Percentiles rank a stretch among this genome's conserved stretches.
Evolutionary conservation across 176 grass and related monocot genomes (phyloP).

Genomic region (Oryza glumipatula): DNA sequence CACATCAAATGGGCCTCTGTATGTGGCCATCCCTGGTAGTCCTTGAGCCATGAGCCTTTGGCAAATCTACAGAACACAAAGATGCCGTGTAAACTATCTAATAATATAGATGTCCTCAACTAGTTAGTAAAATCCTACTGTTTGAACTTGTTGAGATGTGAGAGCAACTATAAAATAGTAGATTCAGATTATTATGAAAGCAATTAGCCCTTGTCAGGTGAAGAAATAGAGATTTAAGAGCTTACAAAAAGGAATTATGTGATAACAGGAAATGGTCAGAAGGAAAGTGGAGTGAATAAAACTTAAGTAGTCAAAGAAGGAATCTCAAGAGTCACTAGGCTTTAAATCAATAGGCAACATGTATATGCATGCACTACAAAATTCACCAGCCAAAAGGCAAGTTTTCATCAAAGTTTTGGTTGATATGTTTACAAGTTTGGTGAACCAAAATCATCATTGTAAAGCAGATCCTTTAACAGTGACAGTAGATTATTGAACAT

Average conservation of each 20-base stretch:
- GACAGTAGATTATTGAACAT: neutral
- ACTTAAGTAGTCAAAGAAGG: neutral
- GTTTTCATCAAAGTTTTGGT: neutral
- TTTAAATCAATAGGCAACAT: slow-evolving; percentile 13
- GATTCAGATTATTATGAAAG: neutral
- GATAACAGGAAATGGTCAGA: neutral
- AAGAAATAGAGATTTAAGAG: slow-evolving; percentile 15
- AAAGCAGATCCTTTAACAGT: slow-evolving; percentile 3
- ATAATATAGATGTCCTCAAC: neutral
- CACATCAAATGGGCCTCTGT: slow-evolving; percentile 77
- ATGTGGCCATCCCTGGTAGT: slow-evolving; percentile 73
- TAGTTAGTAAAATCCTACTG: slow-evolving; percentile 2
- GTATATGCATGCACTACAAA: neutral
- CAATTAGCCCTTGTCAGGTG: neutral
- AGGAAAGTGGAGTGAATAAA: neutral
- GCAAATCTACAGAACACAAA: slow-evolving; percentile 65
- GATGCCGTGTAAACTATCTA: slow-evolving; percentile 23
- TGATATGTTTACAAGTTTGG: neutral
- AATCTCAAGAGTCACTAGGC: neutral
- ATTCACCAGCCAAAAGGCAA: neutral
- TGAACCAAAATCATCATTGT: neutral
- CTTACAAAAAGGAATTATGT: neutral
- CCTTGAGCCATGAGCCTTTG: slow-evolving; percentile 97
- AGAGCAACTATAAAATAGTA: slow-evolving; percentile 5
- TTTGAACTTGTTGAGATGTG: neutral